Conservation (phyloP, 2,329 filamentous ascomycete species). For the Phialophora macrospora region DNA sequence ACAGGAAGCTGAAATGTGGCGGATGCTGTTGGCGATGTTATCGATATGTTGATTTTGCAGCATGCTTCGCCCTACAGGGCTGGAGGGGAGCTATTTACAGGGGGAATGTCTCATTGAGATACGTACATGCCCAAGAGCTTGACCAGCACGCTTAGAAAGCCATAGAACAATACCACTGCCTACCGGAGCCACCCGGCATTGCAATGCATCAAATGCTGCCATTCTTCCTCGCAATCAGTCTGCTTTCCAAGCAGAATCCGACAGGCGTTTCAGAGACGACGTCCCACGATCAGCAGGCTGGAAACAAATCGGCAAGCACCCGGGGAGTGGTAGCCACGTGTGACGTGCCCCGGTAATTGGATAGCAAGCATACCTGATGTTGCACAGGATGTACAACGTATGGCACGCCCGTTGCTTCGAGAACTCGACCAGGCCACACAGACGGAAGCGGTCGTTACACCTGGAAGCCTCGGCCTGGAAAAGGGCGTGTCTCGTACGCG, state of each 20-base stretch:
- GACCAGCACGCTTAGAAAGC: not conserved
- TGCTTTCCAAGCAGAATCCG: not conserved
- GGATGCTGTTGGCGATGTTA: not conserved
- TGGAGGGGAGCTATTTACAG: not conserved
- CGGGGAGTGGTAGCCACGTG: slow-evolving; percentile 19
- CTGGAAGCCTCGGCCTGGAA: not conserved
- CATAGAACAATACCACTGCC: not conserved
- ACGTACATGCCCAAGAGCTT: not conserved
- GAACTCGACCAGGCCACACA: slow-evolving; percentile 10
- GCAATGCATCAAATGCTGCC: not conserved
- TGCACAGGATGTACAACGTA: slow-evolving; percentile 1
- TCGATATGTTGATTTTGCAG: not conserved
- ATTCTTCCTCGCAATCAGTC: not conserved
- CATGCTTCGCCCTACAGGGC: not conserved
- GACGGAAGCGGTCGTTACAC: slow-evolving; percentile 1
- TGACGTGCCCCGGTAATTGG: slow-evolving; percentile 1
- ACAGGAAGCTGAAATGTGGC: not conserved
- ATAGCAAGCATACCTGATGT: slow-evolving; percentile 1
- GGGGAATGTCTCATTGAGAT: not conserved
- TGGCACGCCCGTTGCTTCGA: slow-evolving; percentile 15
- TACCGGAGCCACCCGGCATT: not conserved
- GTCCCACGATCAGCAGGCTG: slow-evolving; percentile 5
- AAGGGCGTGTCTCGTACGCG: slow-evolving; percentile 1
- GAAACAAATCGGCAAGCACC: slow-evolving; percentile 19
- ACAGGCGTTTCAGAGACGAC: not conserved